These are phyloP conservation scores for Claviceps sp. DNA, from an alignment of 2,329 filamentous ascomycete species.

Conservation along the genomic window DNA sequence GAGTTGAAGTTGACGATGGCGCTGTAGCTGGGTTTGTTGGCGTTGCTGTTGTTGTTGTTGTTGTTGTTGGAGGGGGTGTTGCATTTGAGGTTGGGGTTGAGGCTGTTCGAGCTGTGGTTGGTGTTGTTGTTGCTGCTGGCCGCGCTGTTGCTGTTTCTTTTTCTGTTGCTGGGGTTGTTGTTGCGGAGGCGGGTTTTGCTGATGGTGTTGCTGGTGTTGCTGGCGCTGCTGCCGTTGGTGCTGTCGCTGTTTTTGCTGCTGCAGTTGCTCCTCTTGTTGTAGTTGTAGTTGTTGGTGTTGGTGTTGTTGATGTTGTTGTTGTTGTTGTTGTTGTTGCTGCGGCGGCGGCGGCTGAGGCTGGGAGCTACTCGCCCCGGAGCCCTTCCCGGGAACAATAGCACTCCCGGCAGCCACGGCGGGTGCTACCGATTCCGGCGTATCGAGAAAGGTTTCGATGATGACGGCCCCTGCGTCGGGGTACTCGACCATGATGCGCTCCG, in stretches of 20 bases:
- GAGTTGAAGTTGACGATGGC: too few species aligned
- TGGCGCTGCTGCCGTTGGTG: not conserved
- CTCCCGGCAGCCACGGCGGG: slow-evolving; percentile 4
- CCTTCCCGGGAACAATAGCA: not conserved
- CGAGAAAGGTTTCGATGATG: slow-evolving; percentile 33
- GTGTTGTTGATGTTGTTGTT: too few species aligned
- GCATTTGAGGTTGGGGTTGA: too few species aligned
- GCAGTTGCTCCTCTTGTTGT: too few species aligned
- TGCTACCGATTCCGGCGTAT: slow-evolving; percentile 17
- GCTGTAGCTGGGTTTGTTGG: too few species aligned
- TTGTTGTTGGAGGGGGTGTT: too few species aligned
- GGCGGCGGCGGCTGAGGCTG: not conserved
- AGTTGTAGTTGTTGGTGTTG: too few species aligned
- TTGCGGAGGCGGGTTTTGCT: not conserved
- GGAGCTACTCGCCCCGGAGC: too few species aligned
- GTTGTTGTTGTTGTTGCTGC: not conserved
- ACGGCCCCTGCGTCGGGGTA: slow-evolving; percentile 30
- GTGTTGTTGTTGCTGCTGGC: not conserved
- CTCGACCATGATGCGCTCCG: slow-evolving; percentile 46
- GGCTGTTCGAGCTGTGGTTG: not conserved
- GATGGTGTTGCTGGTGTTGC: not conserved
- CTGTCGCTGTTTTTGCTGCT: not conserved
- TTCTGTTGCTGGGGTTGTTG: not conserved
- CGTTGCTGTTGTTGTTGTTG: too few species aligned
- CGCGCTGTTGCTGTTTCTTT: not conserved